phyloP scores from a whole-genome alignment of 371 early-diverging fungal genomes.

The Dichotomocladium elegans region DNA sequence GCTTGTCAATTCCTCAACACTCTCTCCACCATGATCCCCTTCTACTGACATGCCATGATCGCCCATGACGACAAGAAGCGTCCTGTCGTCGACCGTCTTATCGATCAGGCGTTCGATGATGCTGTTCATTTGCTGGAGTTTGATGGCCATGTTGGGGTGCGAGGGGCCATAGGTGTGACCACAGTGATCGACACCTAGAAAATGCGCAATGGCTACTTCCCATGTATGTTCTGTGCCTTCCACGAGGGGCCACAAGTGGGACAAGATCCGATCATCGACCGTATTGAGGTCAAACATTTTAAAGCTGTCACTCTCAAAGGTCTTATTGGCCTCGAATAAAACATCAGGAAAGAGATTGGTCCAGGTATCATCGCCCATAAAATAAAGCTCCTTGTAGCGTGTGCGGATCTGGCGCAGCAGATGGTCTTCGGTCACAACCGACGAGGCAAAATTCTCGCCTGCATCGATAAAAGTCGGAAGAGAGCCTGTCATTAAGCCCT shows the following conservation, averaged over 20 bases:
- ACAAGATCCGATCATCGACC: slow-evolving; percentile 82
- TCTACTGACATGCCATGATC: slow-evolving; percentile 99
- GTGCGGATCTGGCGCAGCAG: slow-evolving; percentile 47
- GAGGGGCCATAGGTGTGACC: slow-evolving; percentile 93
- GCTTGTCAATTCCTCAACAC: slow-evolving; percentile 83
- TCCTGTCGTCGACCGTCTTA: slow-evolving; percentile 72
- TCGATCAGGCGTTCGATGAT: slow-evolving; percentile 67
- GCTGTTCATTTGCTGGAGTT: slow-evolving; percentile 81
- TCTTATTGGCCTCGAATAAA: slow-evolving; percentile 50
- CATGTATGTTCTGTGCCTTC: slow-evolving; percentile 5
- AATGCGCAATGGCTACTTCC: slow-evolving; percentile 86
- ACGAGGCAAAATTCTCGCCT: slow-evolving; percentile 88
- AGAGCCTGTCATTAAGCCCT: slow-evolving; percentile 87
- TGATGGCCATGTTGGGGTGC: slow-evolving; percentile 80
- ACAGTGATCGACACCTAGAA: slow-evolving; percentile 95
- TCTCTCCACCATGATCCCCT: slow-evolving; percentile 98
- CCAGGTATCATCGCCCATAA: slow-evolving; percentile 97
- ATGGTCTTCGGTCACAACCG: slow-evolving; percentile 84
- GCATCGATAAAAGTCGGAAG: slow-evolving; percentile 94
- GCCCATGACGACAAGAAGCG: slow-evolving; percentile 91
- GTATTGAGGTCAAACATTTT: slow-evolving; percentile 93
- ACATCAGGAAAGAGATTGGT: slow-evolving; percentile 72
- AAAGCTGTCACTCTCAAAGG: slow-evolving; percentile 80
- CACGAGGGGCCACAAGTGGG: slow-evolving; percentile 54
- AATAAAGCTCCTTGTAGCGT: slow-evolving; percentile 50